Conservation (phyloP, 805 yeast genomes). For the Metschnikowia corniflorae region DNA sequence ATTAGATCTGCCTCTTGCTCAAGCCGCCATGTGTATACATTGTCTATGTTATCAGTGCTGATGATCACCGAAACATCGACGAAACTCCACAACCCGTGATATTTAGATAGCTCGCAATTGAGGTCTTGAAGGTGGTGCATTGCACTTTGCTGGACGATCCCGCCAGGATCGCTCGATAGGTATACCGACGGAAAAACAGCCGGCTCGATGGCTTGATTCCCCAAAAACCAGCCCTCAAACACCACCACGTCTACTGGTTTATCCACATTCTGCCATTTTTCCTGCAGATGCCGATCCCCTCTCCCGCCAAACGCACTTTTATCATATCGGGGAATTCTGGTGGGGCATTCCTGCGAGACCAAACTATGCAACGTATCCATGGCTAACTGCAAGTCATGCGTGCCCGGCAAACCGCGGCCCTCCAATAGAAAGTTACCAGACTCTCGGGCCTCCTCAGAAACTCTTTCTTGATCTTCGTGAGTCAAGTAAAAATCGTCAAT, state of each 20-base stretch:
- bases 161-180: slow-evolving; percentile 18
- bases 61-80: slow-evolving; percentile 61
- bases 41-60: slow-evolving; percentile 53
- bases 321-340: slow-evolving; percentile 65
- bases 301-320: slow-evolving; percentile 67
- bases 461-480: slow-evolving; percentile 50
- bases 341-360: slow-evolving; percentile 20
- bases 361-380: slow-evolving; percentile 31
- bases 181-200: slow-evolving; percentile 21
- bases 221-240: slow-evolving; percentile 94
- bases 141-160: slow-evolving; percentile 20
- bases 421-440: slow-evolving; percentile 50
- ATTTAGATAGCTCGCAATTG: slow-evolving; percentile 50
- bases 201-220: slow-evolving; percentile 45
- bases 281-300: slow-evolving; percentile 64
- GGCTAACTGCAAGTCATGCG: slow-evolving; percentile 69
- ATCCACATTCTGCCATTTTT: slow-evolving; percentile 34
- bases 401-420: slow-evolving; percentile 92
- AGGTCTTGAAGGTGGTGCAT: slow-evolving; percentile 36
- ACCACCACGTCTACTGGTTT: slow-evolving; percentile 59
- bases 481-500: slow-evolving; percentile 85
- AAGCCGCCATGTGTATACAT: slow-evolving; percentile 75
- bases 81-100: slow-evolving; percentile 52
- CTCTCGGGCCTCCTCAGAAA: slow-evolving; percentile 32
- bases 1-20: slow-evolving; percentile 70